Conservation (phyloP, 805 yeast genomes). For the Teunomyces panamensis region DNA sequence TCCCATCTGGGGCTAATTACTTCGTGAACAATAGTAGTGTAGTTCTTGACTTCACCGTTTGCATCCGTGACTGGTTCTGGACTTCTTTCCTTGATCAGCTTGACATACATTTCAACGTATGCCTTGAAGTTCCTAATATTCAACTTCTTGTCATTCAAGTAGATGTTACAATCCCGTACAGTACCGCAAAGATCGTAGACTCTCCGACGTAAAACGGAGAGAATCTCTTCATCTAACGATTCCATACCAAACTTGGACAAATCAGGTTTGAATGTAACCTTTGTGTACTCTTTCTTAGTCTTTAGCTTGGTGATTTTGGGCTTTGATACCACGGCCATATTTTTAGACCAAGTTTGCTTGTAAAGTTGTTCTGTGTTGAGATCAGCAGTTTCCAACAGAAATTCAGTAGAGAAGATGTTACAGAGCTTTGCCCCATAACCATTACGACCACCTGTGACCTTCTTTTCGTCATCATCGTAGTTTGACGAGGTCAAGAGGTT, state of each 20-base stretch:
- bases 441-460: constrained; percentile 97
- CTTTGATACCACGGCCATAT: constrained; percentile 75
- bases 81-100: constrained; percentile 59
- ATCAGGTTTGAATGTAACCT: constrained; percentile 86
- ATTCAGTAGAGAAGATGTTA: constrained; percentile 89
- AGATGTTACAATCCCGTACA: constrained; percentile 75
- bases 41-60: constrained; percentile 33
- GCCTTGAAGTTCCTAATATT: constrained; percentile 74
- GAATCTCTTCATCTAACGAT: constrained; percentile 73
- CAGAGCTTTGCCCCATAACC: constrained; percentile 98
- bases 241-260: constrained; percentile 81
- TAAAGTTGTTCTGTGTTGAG: constrained; percentile 58
- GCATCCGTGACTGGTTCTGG: constrained; percentile 26
- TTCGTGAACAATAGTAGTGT: constrained; percentile 66
- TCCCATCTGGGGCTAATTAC: constrained; percentile 90
- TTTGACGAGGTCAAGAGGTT: constrained; percentile 91
- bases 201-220: constrained; percentile 86
- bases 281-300: constrained; percentile 74
- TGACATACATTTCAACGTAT: constrained; percentile 86
- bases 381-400: constrained; percentile 87
- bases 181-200: constrained; percentile 96
- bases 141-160: constrained; percentile 69
- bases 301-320: constrained; percentile 66
- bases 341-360: constrained; percentile 80
- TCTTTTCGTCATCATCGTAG: constrained; percentile 91